phyloP scores from a whole-genome alignment of 352 stramenopile genomes.

The Pythium volutum region DNA sequence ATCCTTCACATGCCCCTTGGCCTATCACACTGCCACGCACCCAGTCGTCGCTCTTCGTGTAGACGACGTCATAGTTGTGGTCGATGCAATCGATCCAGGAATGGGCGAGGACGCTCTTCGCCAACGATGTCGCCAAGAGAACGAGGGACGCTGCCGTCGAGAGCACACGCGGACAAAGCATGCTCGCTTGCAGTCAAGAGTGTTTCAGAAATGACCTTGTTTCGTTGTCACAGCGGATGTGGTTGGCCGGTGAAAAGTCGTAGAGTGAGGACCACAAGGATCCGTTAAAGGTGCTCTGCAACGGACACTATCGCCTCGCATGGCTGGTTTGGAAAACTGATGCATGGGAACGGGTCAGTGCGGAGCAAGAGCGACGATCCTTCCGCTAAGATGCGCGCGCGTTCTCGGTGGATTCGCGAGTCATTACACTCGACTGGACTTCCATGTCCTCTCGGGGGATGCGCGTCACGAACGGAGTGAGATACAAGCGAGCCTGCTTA shows the following conservation, averaged over 20 bases:
- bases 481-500: not conserved
- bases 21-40: slow-evolving; percentile 24
- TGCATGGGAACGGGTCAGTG: not conserved
- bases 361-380: not conserved
- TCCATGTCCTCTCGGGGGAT: too few relatives aligned
- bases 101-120: not conserved
- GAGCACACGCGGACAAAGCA: not conserved
- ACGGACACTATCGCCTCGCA: not conserved
- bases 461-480: too few relatives aligned
- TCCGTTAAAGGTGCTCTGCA: not conserved
- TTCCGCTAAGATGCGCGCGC: slow-evolving; percentile 2
- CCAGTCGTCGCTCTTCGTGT: slow-evolving; percentile 31
- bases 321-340: not conserved
- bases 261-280: not conserved
- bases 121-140: not conserved
- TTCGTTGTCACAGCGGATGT: not conserved
- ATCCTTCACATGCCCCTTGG: slow-evolving; percentile 35
- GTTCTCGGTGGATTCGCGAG: not conserved
- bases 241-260: not conserved
- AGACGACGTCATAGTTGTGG: slow-evolving; percentile 29
- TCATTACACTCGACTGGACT: too few relatives aligned
- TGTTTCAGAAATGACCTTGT: not conserved
- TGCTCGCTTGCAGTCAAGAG: not conserved
- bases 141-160: not conserved
- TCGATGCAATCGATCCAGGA: slow-evolving; percentile 45